These are phyloP conservation scores for Mrakia frigida DNA, from an alignment of 768 basidiomycete genomes.

Conservation along the genomic window DNA sequence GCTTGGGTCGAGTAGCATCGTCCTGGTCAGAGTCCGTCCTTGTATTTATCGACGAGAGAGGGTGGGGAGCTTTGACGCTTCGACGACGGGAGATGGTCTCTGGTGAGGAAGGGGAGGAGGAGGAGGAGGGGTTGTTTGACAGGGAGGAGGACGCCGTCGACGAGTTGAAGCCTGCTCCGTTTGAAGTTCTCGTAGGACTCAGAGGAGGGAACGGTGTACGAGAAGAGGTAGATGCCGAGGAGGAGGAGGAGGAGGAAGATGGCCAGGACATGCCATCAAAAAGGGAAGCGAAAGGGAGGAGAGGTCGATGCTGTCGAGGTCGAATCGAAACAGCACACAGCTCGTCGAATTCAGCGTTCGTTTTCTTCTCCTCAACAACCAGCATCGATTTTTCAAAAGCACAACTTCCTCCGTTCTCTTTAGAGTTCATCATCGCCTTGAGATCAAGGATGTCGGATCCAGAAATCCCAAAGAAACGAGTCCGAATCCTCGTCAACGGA, in stretches of 20 bases:
- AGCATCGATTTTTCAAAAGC: too few species aligned
- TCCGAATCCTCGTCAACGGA: too few species aligned
- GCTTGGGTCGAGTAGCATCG: slow-evolving; percentile 2
- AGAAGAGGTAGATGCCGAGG: neutral
- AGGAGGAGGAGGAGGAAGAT: neutral
- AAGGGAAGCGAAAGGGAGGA: neutral
- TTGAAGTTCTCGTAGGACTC: too few species aligned
- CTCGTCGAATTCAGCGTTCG: too few species aligned
- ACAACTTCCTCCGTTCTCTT: too few species aligned
- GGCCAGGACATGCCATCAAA: slow-evolving; percentile 16
- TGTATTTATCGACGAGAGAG: neutral
- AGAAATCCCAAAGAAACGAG: too few species aligned
- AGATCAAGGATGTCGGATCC: too few species aligned
- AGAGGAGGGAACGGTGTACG: neutral
- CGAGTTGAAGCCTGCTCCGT: neutral
- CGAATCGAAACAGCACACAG: too few species aligned
- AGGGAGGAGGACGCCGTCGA: neutral
- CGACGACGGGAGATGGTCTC: neutral
- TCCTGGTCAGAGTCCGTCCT: neutral
- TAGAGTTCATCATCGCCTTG: too few species aligned
- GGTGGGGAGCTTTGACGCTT: neutral
- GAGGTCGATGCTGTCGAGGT: too few species aligned
- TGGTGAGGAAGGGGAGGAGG: neutral
- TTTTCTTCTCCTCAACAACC: too few species aligned
- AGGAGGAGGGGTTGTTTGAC: neutral